phyloP scores from a whole-genome alignment of 345 rosid species.

The Gynandropsis gynandra region DNA sequence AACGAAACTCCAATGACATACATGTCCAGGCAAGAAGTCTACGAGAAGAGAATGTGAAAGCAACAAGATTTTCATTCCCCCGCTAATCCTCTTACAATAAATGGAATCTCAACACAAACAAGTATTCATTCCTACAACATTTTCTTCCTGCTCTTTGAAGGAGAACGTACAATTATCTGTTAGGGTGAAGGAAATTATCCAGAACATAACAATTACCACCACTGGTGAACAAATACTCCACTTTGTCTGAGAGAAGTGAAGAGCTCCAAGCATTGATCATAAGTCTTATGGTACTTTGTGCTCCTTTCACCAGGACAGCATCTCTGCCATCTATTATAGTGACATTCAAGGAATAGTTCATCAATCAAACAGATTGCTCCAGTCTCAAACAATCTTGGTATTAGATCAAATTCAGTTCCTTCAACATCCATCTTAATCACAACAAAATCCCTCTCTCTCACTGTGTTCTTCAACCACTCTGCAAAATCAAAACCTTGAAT shows the following conservation, averaged over 20 bases:
- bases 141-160: constrained; percentile 21
- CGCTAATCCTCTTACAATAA: constrained; percentile 32
- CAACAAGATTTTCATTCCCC: constrained; percentile 25
- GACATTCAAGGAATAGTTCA: constrained; percentile 93
- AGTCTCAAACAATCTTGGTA: constrained; percentile 69
- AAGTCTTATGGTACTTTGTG: constrained; percentile 69
- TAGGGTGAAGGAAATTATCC: constrained; percentile 10
- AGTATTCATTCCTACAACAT: constrained; percentile 24
- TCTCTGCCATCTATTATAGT: constrained; percentile 97
- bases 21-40: no score
- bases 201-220: constrained; percentile 57
- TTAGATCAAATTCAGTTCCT: constrained; percentile 93
- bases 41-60: constrained; percentile 16
- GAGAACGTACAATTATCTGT: constrained; percentile 24
- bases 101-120: constrained; percentile 23
- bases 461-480: constrained; percentile 74
- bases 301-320: constrained; percentile 97
- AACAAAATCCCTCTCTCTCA: constrained; percentile 73
- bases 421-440: constrained; percentile 99
- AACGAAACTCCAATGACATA: no score
- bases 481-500: constrained; percentile 94
- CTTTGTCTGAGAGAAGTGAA: constrained; percentile 72
- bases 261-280: constrained; percentile 75
- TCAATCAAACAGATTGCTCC: constrained; percentile 92
- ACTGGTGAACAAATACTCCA: constrained; percentile 96